Percentiles rank a stretch among this genome's conserved stretches.
Conservation (phyloP, 768 basidiomycete genomes). For the Lepiota venenata region DNA sequence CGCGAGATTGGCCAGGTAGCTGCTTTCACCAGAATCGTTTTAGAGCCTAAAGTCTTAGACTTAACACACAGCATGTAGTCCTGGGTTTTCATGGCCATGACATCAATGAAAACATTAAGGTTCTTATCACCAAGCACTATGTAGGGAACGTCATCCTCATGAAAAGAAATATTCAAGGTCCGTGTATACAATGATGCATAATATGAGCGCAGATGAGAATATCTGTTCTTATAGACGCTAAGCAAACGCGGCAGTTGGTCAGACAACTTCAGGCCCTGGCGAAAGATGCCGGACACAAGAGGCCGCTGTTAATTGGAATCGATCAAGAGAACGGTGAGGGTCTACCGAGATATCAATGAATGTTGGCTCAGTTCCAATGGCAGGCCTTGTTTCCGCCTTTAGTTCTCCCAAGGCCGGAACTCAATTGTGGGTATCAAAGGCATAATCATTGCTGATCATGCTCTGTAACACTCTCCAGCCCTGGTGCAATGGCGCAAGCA, state of each 20-base stretch:
- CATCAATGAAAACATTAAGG: conserved; percentile 46
- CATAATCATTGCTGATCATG: not conserved
- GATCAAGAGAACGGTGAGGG: conserved; percentile 69
- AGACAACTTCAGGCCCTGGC: conserved; percentile 51
- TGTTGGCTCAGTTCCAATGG: not conserved
- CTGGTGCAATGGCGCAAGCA: conserved; percentile 71
- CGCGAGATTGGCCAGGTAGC: conserved; percentile 30
- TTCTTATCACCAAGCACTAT: conserved; percentile 58
- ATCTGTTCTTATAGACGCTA: conserved; percentile 33
- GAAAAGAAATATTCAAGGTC: conserved; percentile 63
- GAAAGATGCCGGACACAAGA: conserved; percentile 49
- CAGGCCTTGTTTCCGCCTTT: conserved; percentile 71
- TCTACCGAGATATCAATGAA: not conserved
- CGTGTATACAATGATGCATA: not conserved
- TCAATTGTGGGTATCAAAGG: conserved; percentile 50
- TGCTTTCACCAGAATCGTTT: not conserved
- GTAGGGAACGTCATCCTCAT: conserved; percentile 68
- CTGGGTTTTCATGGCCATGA: conserved; percentile 64
- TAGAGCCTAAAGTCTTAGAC: not conserved
- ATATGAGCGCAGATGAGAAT: not conserved
- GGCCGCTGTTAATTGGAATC: conserved; percentile 62
- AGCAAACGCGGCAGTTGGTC: conserved; percentile 47
- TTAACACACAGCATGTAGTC: conserved; percentile 55
- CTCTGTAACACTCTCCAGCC: conserved; percentile 33
- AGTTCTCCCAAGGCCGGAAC: conserved; percentile 55